Percentiles rank a stretch among this genome's conserved stretches.
Evolutionary conservation across 768 basidiomycete genomes (phyloP).

Genomic region (Auricularia auricula-judae): DNA sequence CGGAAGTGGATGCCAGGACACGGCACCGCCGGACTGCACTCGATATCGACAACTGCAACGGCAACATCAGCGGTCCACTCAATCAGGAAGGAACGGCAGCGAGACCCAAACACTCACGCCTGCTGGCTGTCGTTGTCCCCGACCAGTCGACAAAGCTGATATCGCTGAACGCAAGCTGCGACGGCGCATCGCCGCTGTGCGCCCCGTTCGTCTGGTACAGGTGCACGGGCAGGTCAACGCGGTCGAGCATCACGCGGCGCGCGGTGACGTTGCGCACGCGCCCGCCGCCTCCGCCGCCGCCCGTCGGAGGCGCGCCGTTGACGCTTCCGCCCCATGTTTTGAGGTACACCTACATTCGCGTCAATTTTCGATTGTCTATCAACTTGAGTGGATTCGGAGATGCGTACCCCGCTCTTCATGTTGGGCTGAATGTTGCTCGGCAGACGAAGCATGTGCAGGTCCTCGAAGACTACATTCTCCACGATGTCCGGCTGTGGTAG

Average conservation of each 20-base stretch:
- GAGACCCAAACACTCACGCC: conserved; percentile 14
- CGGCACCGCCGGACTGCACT: conserved; percentile 38
- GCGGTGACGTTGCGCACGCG: conserved; percentile 33
- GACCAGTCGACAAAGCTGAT: conserved; percentile 36
- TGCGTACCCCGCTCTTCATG: conserved; percentile 38
- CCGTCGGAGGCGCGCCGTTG: conserved; percentile 42
- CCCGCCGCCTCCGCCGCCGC: conserved; percentile 43
- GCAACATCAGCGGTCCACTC: neutral
- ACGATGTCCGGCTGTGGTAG: conserved; percentile 39
- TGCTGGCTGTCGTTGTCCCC: conserved; percentile 31
- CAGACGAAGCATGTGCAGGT: conserved; percentile 39
- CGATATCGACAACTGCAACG: conserved; percentile 36
- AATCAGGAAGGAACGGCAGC: neutral
- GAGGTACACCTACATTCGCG: conserved; percentile 34
- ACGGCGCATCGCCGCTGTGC: conserved; percentile 40
- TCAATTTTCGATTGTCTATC: neutral
- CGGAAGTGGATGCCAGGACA: conserved; percentile 34
- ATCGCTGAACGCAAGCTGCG: conserved; percentile 34
- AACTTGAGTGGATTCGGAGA: no score
- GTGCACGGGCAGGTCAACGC: conserved; percentile 34
- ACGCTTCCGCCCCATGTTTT: conserved; percentile 45
- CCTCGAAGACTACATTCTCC: conserved; percentile 37
- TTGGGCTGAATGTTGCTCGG: conserved; percentile 40
- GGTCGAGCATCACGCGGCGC: conserved; percentile 34
- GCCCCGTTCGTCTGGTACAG: conserved; percentile 43